Conservation (phyloP, 1,139 yeast genomes). For the Pneumocystis murina region DNA sequence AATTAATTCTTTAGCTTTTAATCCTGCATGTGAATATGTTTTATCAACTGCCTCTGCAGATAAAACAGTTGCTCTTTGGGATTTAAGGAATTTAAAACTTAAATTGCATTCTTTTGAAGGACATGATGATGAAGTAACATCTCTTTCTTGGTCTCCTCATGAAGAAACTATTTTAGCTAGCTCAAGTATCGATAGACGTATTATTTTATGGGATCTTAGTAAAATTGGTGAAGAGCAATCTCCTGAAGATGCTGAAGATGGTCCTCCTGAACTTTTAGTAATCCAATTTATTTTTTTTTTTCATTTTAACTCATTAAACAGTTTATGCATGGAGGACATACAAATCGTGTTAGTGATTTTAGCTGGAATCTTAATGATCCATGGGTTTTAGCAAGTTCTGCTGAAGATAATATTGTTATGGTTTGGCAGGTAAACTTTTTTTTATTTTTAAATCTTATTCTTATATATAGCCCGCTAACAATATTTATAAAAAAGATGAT, state of each 20-base stretch:
- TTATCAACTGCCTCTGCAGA: slow-evolving; percentile 56
- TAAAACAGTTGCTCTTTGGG: slow-evolving; percentile 56
- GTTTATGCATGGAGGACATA: slow-evolving; percentile 82
- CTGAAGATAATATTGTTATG: slow-evolving; percentile 79
- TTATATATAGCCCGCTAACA: neutral
- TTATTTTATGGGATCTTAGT: slow-evolving; percentile 53
- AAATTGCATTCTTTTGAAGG: slow-evolving; percentile 27
- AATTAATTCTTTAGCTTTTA: slow-evolving; percentile 53
- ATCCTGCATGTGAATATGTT: slow-evolving; percentile 38
- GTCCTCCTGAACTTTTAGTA: slow-evolving; percentile 29
- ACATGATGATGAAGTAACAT: slow-evolving; percentile 50
- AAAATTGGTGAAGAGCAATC: slow-evolving; percentile 28
- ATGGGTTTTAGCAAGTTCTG: slow-evolving; percentile 68
- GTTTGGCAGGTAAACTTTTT: slow-evolving; percentile 43
- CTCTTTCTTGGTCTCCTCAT: slow-evolving; percentile 66
- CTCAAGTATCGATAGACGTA: slow-evolving; percentile 56
- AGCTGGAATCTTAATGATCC: slow-evolving; percentile 74
- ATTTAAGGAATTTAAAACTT: slow-evolving; percentile 34
- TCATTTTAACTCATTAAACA: slow-evolving; percentile 16
- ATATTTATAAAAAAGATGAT: neutral
- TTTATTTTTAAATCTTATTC: slow-evolving; percentile 27
- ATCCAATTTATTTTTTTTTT: neutral
- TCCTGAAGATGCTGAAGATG: slow-evolving; percentile 26
- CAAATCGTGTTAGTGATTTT: slow-evolving; percentile 72
- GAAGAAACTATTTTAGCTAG: slow-evolving; percentile 48